A percentile compares a stretch with the other conserved stretches of the same genome.
Conservation (phyloP, 331 rosid species). For the Dryas integrifolia region DNA sequence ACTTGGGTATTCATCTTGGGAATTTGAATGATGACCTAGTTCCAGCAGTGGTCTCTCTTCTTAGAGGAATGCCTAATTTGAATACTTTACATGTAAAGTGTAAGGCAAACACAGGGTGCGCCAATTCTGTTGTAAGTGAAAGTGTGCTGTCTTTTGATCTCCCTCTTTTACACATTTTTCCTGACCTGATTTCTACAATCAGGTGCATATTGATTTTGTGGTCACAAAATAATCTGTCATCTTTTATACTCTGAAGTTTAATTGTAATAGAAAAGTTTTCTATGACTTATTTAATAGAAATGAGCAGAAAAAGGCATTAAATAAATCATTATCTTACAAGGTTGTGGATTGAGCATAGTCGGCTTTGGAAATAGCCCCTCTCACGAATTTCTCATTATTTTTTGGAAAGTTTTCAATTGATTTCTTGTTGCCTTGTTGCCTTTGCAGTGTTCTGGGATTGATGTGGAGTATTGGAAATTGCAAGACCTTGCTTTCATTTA, state of each 20-base stretch:
- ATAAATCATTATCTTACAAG: too few species aligned
- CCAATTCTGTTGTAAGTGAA: too few species aligned
- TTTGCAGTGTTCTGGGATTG: background rate
- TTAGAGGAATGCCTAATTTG: constrained; percentile 4
- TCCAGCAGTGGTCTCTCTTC: background rate
- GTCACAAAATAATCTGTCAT: background rate
- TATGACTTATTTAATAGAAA: too few species aligned
- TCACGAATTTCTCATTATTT: background rate
- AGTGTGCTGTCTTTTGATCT: too few species aligned
- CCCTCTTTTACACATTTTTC: too few species aligned
- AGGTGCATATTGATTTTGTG: too few species aligned
- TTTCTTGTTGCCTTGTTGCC: background rate
- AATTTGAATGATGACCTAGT: background rate
- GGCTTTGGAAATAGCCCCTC: too few species aligned
- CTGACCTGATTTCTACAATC: too few species aligned
- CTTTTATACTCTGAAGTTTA: background rate
- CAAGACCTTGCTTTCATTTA: background rate
- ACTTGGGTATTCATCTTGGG: background rate
- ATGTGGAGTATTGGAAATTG: background rate
- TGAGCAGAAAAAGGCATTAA: too few species aligned
- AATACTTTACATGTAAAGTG: background rate
- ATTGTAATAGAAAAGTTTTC: background rate
- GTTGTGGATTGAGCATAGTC: too few species aligned
- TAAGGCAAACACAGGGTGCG: too few species aligned
- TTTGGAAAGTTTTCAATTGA: background rate